Base-by-base conservation (phyloP, 139 green algal species). In the Haematococcus lacustris region DNA sequence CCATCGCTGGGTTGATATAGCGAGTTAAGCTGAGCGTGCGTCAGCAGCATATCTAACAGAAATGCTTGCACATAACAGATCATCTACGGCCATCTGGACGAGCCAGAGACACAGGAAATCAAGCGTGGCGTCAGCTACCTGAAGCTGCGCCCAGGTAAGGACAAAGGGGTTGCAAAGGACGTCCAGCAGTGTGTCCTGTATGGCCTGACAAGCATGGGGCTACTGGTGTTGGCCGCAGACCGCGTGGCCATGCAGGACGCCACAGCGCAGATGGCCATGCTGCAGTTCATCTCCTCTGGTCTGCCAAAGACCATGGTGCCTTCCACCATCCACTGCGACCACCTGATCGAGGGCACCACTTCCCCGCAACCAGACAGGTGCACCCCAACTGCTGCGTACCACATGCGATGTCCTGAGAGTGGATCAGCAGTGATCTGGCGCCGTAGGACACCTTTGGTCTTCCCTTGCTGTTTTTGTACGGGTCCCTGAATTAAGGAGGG, bases 161-260 rank as follows among this genome's bases (percentile, higher is more conserved):
- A 28, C n/a, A n/a, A n/a, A n/a, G n/a, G n/a, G n/a, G n/a, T n/a
- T n/a, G n/a, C 43, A 17, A 53, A 17, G 9, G 9, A 17, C 43
- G 43, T 17, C 9, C 43, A 53, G 43, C 43, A 53, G 9, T 28
- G 43, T 53, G 43, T 17, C 43, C n/a, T n/a, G n/a, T n/a, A n/a
- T 17, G 13, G 47, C 47, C 13, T 30, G 25, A 26, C 21, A 5
- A 65, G 57, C 57, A 26, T 17, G 5, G 32, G 28, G 57, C 21
- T 32, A 65, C 6, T 65, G 57, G 26, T 26, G 6, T 26, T 33
- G 57, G 57, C 26, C 1, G 76, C 87, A 93, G 92, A 97, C 76
- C 90, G 93, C 47, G 93, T 97, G 78, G 93, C 92, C 1, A 97
- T 97, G 93, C 93, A 97, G 84, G 93, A 97, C 63, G 93, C 92